These are phyloP conservation scores for Ceratocystis alfenasii DNA, from an alignment of 2,329 filamentous ascomycete species.

Conservation along the genomic window DNA sequence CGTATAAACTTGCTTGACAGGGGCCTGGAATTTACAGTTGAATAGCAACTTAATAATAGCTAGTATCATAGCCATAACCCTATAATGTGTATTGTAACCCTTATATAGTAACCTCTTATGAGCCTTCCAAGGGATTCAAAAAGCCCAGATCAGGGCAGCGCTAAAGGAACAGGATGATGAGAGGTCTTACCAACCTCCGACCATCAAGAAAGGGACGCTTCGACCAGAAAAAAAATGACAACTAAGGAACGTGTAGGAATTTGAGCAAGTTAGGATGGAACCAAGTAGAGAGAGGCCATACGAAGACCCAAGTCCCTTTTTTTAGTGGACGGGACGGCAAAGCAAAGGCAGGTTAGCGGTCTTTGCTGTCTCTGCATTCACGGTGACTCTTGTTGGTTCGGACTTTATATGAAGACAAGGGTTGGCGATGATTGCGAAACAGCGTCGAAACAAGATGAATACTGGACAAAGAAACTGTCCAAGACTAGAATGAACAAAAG, in stretches of 20 bases:
- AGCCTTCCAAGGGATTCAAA: too few species aligned
- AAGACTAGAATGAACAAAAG: not conserved
- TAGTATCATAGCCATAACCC: not conserved
- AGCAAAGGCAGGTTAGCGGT: not conserved
- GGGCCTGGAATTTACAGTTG: not conserved
- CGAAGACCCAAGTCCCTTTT: not conserved
- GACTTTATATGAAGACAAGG: not conserved
- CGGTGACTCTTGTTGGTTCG: not conserved
- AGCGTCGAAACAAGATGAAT: not conserved
- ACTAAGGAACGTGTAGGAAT: not conserved
- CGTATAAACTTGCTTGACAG: not conserved
- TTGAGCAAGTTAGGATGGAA: not conserved
- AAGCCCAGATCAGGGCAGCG: too few species aligned
- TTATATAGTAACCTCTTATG: too few species aligned
- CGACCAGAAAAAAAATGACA: not conserved
- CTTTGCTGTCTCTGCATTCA: not conserved
- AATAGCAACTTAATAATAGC: too few species aligned
- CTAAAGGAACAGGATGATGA: too few species aligned
- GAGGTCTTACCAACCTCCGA: not conserved
- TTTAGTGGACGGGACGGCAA: not conserved
- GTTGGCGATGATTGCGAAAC: conserved; percentile 3
- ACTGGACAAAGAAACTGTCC: not conserved
- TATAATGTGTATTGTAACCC: rapidly evolving
- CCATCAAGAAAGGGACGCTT: not conserved
- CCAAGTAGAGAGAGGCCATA: too few species aligned